These are phyloP conservation scores for Pseudogymnoascus sp. DNA, from an alignment of 2,329 filamentous ascomycete genomes.

Conservation along the genomic window DNA sequence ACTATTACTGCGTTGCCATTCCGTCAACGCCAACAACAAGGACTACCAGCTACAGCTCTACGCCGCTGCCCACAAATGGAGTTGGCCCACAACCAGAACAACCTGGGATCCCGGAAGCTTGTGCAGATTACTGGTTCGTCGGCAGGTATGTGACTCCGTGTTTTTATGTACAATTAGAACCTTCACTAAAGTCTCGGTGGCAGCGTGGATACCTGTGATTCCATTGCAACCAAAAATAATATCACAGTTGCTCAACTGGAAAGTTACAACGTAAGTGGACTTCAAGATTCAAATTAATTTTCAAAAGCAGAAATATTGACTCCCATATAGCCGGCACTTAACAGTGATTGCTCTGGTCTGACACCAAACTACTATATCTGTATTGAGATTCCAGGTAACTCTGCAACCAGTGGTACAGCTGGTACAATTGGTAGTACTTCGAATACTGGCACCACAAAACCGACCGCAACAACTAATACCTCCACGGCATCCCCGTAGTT, in stretches of 20 bases:
- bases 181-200: background rate
- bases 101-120: background rate
- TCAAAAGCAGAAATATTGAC: background rate
- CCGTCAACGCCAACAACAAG: conserved; percentile 9
- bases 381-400: conserved; percentile 9
- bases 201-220: background rate
- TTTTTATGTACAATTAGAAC: background rate
- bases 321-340: background rate
- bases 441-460: background rate
- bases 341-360: conserved; percentile 6
- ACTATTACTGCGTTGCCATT: conserved; percentile 10
- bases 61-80: conserved; percentile 2
- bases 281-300: background rate
- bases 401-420: background rate
- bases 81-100: conserved; percentile 11
- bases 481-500: no score
- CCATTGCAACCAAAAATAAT: conserved; percentile 3
- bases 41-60: background rate
- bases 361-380: conserved; percentile 9
- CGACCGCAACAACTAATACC: background rate
- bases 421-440: background rate
- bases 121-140: conserved; percentile 7
- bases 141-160: background rate
- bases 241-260: conserved; percentile 3
- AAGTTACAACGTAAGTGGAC: background rate